Evolutionary conservation across 441 rosid genomes (phyloP), one percentile per base, ranked within the genome.

Genomic region (Theobroma grandiflorum): DNA sequence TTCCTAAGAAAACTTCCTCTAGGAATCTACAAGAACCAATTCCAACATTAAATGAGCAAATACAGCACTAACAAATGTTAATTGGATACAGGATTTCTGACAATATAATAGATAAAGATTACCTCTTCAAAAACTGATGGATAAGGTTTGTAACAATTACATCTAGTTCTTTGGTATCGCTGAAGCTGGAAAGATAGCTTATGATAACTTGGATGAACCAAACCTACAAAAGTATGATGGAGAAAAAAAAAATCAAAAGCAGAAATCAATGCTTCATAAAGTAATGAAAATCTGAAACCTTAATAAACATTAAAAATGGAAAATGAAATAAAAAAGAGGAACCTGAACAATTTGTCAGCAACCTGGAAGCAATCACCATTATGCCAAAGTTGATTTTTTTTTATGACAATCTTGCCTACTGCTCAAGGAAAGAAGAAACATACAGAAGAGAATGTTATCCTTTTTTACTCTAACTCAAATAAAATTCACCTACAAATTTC

Each of bases 271-370:
- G 52, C 55, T 52, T 65, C 16, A 64, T 43, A 61, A 62, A 45
- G 7, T 11, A 49, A 16, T 35, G 18, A 15, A 47, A 50, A 45
- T 49, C 11, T 11, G 2, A 61, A 33, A 55, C 52, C 26, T 62
- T 50, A 71, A 31, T 37, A 53, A 4, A 11, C 42, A 37, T 22
- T 10, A 75, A 63, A 35, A 53, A 18, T 20, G 8, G 26, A 55
- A 52, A 22, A 62, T 8, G 6, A 37, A 20, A 33, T 26, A 3
- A 52, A 62, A 8, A 38, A 63, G 75, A 63, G 68, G 26, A 68
- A 87, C 87, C 87, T 84, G 85, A 76, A 84, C 52, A 84, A 50
- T 58, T 77, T 20, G 75, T 67, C n/a, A 52, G 61, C 63, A 81
- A 75, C 45, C 83, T 80, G 75, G 82, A 79, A 74, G 35, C n/a